Evolutionary conservation across 176 grass and related monocot species (phyloP).

Genomic region (Lolium multiflorum): DNA sequence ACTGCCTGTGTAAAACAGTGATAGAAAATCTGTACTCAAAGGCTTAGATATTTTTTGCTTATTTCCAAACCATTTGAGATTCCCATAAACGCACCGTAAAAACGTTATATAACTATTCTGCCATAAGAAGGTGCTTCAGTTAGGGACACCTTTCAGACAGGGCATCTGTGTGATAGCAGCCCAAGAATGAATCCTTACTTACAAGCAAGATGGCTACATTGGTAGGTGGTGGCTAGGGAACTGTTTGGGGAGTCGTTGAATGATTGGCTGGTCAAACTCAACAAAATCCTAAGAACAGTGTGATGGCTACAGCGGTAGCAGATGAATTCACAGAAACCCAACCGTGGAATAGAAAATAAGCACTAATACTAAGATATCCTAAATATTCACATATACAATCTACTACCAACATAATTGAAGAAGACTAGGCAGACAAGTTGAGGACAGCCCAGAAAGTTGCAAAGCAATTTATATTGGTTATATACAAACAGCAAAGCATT

Average conservation of each 20-base stretch:
- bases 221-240: not conserved
- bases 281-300: not conserved
- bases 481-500: not conserved
- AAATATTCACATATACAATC: not conserved
- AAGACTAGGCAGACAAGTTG: not conserved
- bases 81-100: not conserved
- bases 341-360: not conserved
- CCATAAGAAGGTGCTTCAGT: not conserved
- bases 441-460: slow-evolving; percentile 4
- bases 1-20: slow-evolving; percentile 9
- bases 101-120: slow-evolving; percentile 16
- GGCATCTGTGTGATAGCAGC: not conserved
- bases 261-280: not conserved
- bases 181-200: not conserved
- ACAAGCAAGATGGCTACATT: not conserved
- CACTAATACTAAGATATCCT: not conserved
- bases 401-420: not conserved
- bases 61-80: slow-evolving; percentile 5
- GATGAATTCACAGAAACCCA: not conserved
- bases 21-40: not conserved
- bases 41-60: not conserved
- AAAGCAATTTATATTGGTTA: not conserved
- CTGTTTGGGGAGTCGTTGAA: not conserved
- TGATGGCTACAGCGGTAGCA: not conserved
- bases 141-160: slow-evolving; percentile 24